Conservation (phyloP, 1,284 basidiomycete genomes). For the Boletus mariae region DNA sequence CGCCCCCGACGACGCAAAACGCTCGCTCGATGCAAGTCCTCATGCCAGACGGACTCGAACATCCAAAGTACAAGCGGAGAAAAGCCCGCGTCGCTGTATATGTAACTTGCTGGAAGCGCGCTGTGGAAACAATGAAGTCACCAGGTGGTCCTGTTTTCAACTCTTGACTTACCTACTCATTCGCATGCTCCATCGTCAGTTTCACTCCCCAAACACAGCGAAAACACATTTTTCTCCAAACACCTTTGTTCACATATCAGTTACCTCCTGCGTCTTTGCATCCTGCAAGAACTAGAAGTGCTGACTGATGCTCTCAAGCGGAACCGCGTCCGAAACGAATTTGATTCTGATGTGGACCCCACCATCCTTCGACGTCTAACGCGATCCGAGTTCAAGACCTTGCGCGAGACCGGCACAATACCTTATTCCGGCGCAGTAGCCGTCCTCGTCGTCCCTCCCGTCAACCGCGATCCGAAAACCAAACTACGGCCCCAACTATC, state of each 20-base stretch:
- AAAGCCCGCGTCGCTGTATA: slow-evolving; percentile 47
- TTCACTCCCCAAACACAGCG: slow-evolving; percentile 31
- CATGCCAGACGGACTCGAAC: slow-evolving; percentile 66
- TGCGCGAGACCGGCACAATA: slow-evolving; percentile 47
- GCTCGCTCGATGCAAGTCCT: slow-evolving; percentile 28
- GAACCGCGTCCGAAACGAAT: slow-evolving; percentile 5
- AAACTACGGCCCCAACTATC: slow-evolving; percentile 45
- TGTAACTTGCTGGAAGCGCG: slow-evolving; percentile 53
- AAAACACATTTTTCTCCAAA: slow-evolving; percentile 34
- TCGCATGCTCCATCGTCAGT: slow-evolving; percentile 16
- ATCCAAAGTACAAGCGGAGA: slow-evolving; percentile 52
- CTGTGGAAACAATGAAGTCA: slow-evolving; percentile 38
- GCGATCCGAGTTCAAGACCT: slow-evolving; percentile 49
- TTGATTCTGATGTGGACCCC: slow-evolving; percentile 7
- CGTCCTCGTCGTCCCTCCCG: slow-evolving; percentile 65
- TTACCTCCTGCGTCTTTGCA: slow-evolving; percentile 64
- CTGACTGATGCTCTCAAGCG: slow-evolving; percentile 35
- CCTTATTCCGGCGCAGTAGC: slow-evolving; percentile 55
- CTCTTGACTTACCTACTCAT: slow-evolving; percentile 5
- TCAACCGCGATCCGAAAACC: slow-evolving; percentile 52
- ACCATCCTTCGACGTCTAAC: slow-evolving; percentile 59
- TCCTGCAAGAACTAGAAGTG: slow-evolving; percentile 69
- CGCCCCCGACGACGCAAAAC: slow-evolving; percentile 36
- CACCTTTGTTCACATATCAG: slow-evolving; percentile 51
- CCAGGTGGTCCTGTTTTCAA: slow-evolving; percentile 26